Evolutionary conservation across 139 green algal species (phyloP), one percentile per base, ranked within the genome.

Genomic region (Tetradesmus obliquus): DNA sequence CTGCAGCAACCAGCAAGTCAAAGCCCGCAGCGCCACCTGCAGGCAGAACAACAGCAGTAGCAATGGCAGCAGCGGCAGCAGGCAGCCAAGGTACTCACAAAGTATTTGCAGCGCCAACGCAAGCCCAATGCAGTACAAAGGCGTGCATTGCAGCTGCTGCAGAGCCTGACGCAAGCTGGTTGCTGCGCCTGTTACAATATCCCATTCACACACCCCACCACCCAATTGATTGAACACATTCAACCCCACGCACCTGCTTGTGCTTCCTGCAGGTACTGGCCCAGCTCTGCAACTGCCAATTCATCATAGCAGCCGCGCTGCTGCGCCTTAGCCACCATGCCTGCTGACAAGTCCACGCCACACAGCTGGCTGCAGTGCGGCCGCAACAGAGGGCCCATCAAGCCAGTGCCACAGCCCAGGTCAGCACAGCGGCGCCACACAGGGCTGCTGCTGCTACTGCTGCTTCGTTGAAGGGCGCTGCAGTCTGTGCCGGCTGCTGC

Each of bases 391-490:
- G 95, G 94, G 1, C 94, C 95, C 95, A 96, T 96, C 66, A 96
- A 90, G 58, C 95, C 95, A 22, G 95, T 96, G 54, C 95, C 95
- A 92, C 95, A 96, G 60, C 95, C 95, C 4, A 96, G 92, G 55
- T 96, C 95, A 51, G 95, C 88, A 88, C 90, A 94, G 51, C 88
- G 87, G 22, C 69, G 87, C 92, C 82, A 89, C 13, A 19, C 32
- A 76, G 2, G 24, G 55, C n/a, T 79, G n/a, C 22, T 24, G 76
- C 62, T 80, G 82, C 22, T 83, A 45, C 32, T 19, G 60, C 80
- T 55, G 24, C 1, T 74, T 80, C 19, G 22, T 8, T 80, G 72
- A 51, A 45, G 22, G 72, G 72, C 32, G 72, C 72, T 80, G 72
- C 72, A 80, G 15, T 80, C 7, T 51, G 72, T 51, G 12, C 10